Conservation (phyloP, 2,329 filamentous ascomycete genomes). For the Exophiala sp. region DNA sequence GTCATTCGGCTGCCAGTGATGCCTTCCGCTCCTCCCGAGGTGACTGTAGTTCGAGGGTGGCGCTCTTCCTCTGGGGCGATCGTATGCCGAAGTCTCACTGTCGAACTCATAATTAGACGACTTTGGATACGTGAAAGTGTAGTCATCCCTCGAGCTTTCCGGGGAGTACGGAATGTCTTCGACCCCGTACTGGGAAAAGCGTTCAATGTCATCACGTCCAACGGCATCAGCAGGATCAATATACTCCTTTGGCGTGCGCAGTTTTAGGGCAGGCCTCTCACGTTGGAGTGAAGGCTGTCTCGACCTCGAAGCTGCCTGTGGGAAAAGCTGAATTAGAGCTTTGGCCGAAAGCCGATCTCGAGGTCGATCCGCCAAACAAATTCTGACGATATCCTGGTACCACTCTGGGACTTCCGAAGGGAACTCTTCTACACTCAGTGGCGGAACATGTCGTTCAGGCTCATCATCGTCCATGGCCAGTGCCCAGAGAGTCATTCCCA, state of each 20-base stretch:
- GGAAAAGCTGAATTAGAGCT: constrained; percentile 67
- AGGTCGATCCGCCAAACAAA: constrained; percentile 73
- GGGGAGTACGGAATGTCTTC: constrained; percentile 21
- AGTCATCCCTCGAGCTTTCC: constrained; percentile 27
- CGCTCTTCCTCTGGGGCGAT: constrained; percentile 23
- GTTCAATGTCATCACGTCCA: constrained; percentile 28
- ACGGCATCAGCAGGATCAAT: constrained; percentile 29
- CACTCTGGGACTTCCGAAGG: constrained; percentile 69
- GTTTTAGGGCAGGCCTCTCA: constrained; percentile 17
- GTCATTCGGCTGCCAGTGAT: constrained; percentile 16
- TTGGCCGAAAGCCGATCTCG: constrained; percentile 69
- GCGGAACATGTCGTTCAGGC: constrained; percentile 73
- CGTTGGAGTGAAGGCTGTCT: constrained; percentile 1
- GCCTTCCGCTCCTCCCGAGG: constrained; percentile 19
- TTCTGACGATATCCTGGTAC: constrained; percentile 70
- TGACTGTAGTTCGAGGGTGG: constrained; percentile 23
- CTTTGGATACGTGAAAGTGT: constrained; percentile 28
- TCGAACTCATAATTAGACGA: constrained; percentile 28
- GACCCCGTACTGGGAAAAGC: constrained; percentile 17
- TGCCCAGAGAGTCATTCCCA: constrained; percentile 96
- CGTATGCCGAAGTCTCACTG: constrained; percentile 25
- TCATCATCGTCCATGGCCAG: constrained; percentile 85
- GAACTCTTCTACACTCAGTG: constrained; percentile 57
- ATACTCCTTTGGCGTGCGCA: constrained; percentile 22
- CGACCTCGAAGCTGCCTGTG: constrained; percentile 33